Evolutionary conservation across 192 early-diverging fungal species (phyloP).

Genomic region (Funneliformis geosporum): DNA sequence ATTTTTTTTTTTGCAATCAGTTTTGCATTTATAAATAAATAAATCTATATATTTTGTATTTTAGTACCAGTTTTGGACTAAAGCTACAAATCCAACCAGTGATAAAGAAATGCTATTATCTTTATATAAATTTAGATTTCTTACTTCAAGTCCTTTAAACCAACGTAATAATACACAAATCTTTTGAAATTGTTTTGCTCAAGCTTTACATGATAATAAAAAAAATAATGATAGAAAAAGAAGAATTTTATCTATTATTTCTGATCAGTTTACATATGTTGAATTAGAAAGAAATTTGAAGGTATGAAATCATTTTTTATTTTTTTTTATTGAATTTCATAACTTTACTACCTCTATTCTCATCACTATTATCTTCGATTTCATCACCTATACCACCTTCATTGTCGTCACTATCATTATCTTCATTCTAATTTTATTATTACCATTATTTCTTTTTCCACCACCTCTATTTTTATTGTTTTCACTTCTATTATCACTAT

Average conservation of each 20-base stretch:
- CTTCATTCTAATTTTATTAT: too few relatives aligned
- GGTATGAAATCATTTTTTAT: background rate
- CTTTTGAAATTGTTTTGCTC: background rate
- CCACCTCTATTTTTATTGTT: too few relatives aligned
- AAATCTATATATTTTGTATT: background rate
- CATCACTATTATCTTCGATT: too few relatives aligned
- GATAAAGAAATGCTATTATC: background rate
- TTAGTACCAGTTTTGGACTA: background rate
- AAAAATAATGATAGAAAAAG: background rate
- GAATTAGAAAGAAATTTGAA: constrained; percentile 3
- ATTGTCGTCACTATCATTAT: too few relatives aligned
- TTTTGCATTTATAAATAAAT: background rate
- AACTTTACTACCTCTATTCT: too few relatives aligned
- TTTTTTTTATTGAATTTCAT: too few relatives aligned
- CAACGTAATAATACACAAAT: background rate
- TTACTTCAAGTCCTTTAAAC: background rate
- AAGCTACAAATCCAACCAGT: background rate
- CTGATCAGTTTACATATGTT: background rate
- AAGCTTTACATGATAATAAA: background rate
- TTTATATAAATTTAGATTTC: background rate
- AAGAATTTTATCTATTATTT: constrained; percentile 6
- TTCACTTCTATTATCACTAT: background rate
- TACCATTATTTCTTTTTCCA: too few relatives aligned
- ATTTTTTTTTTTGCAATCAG: background rate
- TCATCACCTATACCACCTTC: too few relatives aligned